A percentile compares a stretch with the other conserved stretches of the same genome.
Conservation (phyloP, 495 filamentous ascomycete genomes). For the Xylaria flabelliformis region DNA sequence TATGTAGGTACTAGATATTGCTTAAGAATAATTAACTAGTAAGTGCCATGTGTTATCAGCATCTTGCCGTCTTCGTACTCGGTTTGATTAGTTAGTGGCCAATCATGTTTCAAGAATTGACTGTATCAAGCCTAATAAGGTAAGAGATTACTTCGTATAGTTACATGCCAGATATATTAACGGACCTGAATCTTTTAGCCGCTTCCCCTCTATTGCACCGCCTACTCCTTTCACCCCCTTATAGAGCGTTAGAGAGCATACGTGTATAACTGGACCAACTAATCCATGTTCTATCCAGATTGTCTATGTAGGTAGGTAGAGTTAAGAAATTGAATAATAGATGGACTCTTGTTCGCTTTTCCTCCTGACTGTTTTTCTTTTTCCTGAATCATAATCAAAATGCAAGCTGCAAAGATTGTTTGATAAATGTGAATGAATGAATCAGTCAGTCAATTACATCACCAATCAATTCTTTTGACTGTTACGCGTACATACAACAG, state of each 20-base stretch:
- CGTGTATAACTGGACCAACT: not conserved
- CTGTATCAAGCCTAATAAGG: constrained; percentile 22
- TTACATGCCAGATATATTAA: constrained; percentile 1
- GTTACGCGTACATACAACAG: not conserved
- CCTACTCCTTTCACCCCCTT: not conserved
- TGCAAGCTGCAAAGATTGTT: not conserved
- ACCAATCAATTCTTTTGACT: not conserved
- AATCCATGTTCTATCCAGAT: not conserved
- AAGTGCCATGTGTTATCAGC: too few relatives aligned
- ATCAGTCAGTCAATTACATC: not conserved
- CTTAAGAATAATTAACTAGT: too few relatives aligned
- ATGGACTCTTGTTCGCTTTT: constrained; percentile 3
- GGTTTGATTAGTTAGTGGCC: not conserved
- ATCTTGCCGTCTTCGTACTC: constrained; percentile 17
- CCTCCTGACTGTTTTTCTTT: not conserved
- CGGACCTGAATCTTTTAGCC: not conserved
- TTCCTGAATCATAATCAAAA: not conserved
- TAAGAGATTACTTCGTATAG: not conserved
- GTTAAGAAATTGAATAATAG: not conserved
- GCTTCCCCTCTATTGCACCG: constrained; percentile 2
- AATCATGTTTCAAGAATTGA: constrained; percentile 4
- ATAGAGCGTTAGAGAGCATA: not conserved
- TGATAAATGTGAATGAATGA: not conserved
- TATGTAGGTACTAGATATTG: too few relatives aligned
- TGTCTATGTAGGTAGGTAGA: not conserved